These are phyloP conservation scores for Fistulifera pelliculosa DNA, from an alignment of 108 stramenopile genomes.

Conservation along the genomic window DNA sequence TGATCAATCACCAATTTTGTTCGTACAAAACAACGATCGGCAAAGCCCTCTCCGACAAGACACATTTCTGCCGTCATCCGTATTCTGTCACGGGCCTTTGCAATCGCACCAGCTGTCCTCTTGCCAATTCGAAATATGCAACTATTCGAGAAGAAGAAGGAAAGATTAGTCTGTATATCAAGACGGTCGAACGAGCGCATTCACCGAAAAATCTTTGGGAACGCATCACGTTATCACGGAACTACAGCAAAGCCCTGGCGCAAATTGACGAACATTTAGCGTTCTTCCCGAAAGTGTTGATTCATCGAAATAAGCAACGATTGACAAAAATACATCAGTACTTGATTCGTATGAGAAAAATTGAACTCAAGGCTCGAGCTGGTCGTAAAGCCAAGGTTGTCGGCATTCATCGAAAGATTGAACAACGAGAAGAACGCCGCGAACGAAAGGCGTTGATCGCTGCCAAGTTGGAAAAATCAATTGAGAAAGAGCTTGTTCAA, in stretches of 20 bases:
- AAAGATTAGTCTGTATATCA: slow-evolving; percentile 85
- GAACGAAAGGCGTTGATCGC: slow-evolving; percentile 91
- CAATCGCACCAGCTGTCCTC: slow-evolving; percentile 90
- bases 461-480: slow-evolving; percentile 82
- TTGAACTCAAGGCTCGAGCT: slow-evolving; percentile 76
- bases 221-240: slow-evolving; percentile 84
- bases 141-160: slow-evolving; percentile 95
- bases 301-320: slow-evolving; percentile 96
- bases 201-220: slow-evolving; percentile 97
- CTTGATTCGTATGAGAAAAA: slow-evolving; percentile 92
- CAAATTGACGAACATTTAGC: slow-evolving; percentile 89
- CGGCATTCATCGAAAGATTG: slow-evolving; percentile 81
- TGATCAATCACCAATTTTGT: slow-evolving; percentile 95
- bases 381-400: slow-evolving; percentile 71
- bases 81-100: slow-evolving; percentile 97
- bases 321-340: slow-evolving; percentile 99
- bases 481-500: slow-evolving; percentile 94
- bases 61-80: slow-evolving; percentile 92
- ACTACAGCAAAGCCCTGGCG: slow-evolving; percentile 88
- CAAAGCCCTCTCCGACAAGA: slow-evolving; percentile 77
- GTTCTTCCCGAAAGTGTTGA: slow-evolving; percentile 87
- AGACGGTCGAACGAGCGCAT: slow-evolving; percentile 96
- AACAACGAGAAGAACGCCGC: slow-evolving; percentile 81
- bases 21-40: slow-evolving; percentile 89
- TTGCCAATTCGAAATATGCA: slow-evolving; percentile 96